Evolutionary conservation across 208 protist genomes (phyloP).

Genomic region (Leishmania major): DNA sequence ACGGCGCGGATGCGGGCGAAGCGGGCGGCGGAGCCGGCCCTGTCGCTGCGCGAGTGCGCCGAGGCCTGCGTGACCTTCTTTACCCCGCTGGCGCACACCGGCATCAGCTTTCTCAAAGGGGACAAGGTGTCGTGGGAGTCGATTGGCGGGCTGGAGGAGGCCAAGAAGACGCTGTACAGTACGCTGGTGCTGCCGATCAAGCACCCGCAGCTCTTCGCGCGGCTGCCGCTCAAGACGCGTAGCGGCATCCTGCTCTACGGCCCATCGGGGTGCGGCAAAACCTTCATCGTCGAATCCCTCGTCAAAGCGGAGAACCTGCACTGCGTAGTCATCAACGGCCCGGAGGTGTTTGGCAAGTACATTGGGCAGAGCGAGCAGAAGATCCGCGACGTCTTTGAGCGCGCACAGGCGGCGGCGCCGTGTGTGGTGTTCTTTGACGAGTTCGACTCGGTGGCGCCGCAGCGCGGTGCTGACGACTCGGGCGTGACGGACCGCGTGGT

Average conservation of each 20-base stretch:
- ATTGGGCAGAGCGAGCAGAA: constrained; percentile 95
- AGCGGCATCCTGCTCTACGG: constrained; percentile 94
- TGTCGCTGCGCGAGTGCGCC: constrained; percentile 31
- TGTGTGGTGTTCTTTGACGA: constrained; percentile 96
- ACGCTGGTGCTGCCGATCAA: constrained; percentile 95
- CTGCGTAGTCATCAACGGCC: constrained; percentile 94
- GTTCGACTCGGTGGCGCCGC: constrained; percentile 93
- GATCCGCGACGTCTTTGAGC: constrained; percentile 93
- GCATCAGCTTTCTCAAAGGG: constrained; percentile 78
- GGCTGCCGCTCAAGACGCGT: constrained; percentile 89
- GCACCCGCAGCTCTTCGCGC: constrained; percentile 91
- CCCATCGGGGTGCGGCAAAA: constrained; percentile 93
- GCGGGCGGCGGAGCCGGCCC: constrained; percentile 28
- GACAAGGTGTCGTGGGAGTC: constrained; percentile 72
- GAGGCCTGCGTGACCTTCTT: constrained; percentile 53
- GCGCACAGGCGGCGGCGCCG: constrained; percentile 84
- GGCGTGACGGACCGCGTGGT: constrained; percentile 96
- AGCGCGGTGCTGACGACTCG: constrained; percentile 87
- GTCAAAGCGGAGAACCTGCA: constrained; percentile 80
- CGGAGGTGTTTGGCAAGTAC: constrained; percentile 95
- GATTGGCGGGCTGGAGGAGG: constrained; percentile 92
- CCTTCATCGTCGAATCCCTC: constrained; percentile 82
- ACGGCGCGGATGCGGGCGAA: constrained; percentile 46
- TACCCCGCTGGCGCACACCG: constrained; percentile 82
- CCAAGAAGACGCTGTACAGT: constrained; percentile 95